Percentiles rank a stretch among this genome's conserved stretches.
Evolutionary conservation across 768 basidiomycete genomes (phyloP).

Genomic region (Dentipellis sp.): DNA sequence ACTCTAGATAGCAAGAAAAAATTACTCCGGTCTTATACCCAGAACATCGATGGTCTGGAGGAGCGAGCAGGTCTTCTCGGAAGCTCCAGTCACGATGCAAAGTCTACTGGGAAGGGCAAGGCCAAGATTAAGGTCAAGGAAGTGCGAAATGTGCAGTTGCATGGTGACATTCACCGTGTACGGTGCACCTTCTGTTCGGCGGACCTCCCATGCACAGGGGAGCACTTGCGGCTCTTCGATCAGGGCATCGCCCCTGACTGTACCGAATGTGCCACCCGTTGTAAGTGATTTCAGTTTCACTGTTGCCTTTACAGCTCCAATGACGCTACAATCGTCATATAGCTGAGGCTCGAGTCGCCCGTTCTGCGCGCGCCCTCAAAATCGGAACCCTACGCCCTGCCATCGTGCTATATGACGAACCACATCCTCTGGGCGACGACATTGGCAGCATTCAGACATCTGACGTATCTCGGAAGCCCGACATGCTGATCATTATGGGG

Average conservation of each 20-base stretch:
- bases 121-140: constrained; percentile 57
- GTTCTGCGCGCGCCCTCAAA: constrained; percentile 69
- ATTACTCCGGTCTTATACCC: constrained; percentile 86
- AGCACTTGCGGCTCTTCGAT: constrained; percentile 55
- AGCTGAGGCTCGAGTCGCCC: constrained; percentile 75
- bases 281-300: constrained; percentile 38
- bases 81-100: constrained; percentile 46
- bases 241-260: constrained; percentile 75
- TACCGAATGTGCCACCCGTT: constrained; percentile 73
- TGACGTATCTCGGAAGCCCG: constrained; percentile 75
- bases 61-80: constrained; percentile 68
- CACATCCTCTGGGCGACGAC: constrained; percentile 86
- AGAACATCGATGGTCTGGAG: constrained; percentile 97
- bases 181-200: constrained; percentile 81
- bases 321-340: background rate
- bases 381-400: constrained; percentile 87
- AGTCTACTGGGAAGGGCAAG: constrained; percentile 53
- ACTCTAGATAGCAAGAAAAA: constrained; percentile 77
- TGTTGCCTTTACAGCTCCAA: background rate
- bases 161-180: constrained; percentile 89
- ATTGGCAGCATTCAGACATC: constrained; percentile 74
- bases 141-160: constrained; percentile 85
- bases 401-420: constrained; percentile 92
- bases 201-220: constrained; percentile 59
- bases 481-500: constrained; percentile 94